These are phyloP conservation scores for Pseudogymnoascus sp. DNA, from an alignment of 2,329 filamentous ascomycete species.

Conservation along the genomic window DNA sequence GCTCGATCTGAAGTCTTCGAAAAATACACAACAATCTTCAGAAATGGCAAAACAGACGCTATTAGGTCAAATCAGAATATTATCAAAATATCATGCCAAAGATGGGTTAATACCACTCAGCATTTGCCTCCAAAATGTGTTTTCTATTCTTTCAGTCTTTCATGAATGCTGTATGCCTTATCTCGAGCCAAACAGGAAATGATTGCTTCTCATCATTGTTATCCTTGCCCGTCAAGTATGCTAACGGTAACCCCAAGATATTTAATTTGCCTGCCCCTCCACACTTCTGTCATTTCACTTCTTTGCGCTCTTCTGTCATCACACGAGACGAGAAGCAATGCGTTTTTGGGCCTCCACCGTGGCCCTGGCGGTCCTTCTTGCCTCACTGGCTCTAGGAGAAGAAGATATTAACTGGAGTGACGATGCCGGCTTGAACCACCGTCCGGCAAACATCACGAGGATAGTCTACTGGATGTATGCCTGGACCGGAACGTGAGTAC, in stretches of 20 bases:
- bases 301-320: neutral
- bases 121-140: neutral
- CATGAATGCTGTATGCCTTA: neutral
- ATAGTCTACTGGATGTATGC: neutral
- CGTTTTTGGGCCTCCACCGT: neutral
- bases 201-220: neutral
- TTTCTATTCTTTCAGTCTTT: neutral
- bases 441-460: neutral
- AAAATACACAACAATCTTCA: neutral
- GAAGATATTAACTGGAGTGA: neutral
- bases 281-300: neutral
- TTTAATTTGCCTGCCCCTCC: neutral
- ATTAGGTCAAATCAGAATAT: neutral
- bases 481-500: neutral
- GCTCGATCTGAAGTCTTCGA: neutral
- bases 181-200: neutral
- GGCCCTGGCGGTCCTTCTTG: neutral
- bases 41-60: neutral
- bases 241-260: neutral
- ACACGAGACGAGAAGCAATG: neutral
- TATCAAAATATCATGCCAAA: neutral
- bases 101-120: neutral
- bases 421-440: neutral
- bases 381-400: neutral
- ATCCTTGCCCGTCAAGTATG: neutral